Percentiles rank a stretch among this genome's conserved stretches.
phyloP scores from a whole-genome alignment of 2,329 filamentous ascomycete species.

The Fusarium pininemorale region DNA sequence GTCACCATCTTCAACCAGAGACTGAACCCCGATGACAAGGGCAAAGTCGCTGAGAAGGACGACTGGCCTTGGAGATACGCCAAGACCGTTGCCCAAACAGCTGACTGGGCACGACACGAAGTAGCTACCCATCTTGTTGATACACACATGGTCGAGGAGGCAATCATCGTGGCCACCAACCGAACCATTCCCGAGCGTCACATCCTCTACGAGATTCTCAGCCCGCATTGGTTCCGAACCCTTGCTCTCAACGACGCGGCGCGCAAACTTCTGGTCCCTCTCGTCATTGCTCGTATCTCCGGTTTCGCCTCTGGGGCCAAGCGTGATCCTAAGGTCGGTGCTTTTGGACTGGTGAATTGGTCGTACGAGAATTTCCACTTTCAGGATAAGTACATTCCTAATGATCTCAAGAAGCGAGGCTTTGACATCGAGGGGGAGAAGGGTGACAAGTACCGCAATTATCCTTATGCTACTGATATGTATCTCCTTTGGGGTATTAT shows the following conservation, averaged over 20 bases:
- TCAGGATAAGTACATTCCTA: conserved; percentile 31
- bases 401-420: conserved; percentile 33
- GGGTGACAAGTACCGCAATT: conserved; percentile 25
- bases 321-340: neutral
- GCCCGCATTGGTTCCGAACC: conserved; percentile 27
- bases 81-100: conserved; percentile 29
- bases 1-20: conserved; percentile 29
- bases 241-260: conserved; percentile 20
- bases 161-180: conserved; percentile 31
- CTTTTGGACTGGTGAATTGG: neutral
- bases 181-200: conserved; percentile 16
- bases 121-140: conserved; percentile 27
- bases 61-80: conserved; percentile 34
- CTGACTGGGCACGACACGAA: conserved; percentile 31
- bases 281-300: conserved; percentile 14
- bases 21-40: conserved; percentile 11
- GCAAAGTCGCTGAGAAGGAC: conserved; percentile 9
- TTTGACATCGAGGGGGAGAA: conserved; percentile 17
- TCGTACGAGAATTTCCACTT: conserved; percentile 32
- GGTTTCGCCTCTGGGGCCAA: neutral
- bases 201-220: conserved; percentile 24
- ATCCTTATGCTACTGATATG: conserved; percentile 25
- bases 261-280: conserved; percentile 1
- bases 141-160: conserved; percentile 29
- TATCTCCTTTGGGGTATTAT: conserved; percentile 4